Evolutionary conservation across 352 stramenopile species (phyloP).

Genomic region (Phytophthora ramorum): DNA sequence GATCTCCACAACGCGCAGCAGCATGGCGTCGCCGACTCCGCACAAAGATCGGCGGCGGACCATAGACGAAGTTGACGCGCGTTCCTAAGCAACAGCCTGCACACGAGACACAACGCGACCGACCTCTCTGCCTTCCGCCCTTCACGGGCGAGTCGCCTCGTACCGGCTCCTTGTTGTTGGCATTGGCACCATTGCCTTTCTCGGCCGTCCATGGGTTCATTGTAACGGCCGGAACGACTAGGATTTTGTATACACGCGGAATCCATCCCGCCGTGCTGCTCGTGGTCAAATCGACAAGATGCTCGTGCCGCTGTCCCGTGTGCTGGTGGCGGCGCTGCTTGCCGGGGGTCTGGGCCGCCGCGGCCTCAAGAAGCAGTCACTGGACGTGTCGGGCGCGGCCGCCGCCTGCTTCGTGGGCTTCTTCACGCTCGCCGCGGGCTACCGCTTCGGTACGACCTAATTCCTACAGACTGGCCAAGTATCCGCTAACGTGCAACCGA

Average conservation of each 20-base stretch:
- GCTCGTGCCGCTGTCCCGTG: slow-evolving; percentile 32
- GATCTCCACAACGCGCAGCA: too few species aligned
- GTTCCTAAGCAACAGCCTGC: background rate
- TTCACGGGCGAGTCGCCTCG: background rate
- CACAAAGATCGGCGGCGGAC: background rate
- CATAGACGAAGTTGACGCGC: background rate
- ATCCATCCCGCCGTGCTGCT: too few species aligned
- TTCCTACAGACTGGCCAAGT: background rate
- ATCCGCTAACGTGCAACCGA: slow-evolving; percentile 3
- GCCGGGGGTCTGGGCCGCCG: slow-evolving; percentile 47
- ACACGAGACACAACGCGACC: background rate
- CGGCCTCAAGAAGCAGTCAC: slow-evolving; percentile 75
- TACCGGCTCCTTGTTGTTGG: too few species aligned
- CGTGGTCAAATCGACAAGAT: slow-evolving; percentile 7
- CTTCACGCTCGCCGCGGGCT: slow-evolving; percentile 64
- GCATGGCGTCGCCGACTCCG: background rate
- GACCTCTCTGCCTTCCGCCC: background rate
- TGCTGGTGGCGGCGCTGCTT: slow-evolving; percentile 52
- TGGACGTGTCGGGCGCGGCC: slow-evolving; percentile 61
- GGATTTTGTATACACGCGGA: slow-evolving; percentile 6
- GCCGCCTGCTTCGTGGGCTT: slow-evolving; percentile 76
- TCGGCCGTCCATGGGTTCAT: background rate
- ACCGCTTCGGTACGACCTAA: slow-evolving; percentile 60
- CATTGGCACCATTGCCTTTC: background rate
- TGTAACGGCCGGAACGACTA: slow-evolving; percentile 4